Percentiles rank a stretch among this genome's conserved stretches.
These are phyloP conservation scores for Sporothrix mexicana DNA, from an alignment of 2,329 filamentous ascomycete genomes.

Conservation along the genomic window DNA sequence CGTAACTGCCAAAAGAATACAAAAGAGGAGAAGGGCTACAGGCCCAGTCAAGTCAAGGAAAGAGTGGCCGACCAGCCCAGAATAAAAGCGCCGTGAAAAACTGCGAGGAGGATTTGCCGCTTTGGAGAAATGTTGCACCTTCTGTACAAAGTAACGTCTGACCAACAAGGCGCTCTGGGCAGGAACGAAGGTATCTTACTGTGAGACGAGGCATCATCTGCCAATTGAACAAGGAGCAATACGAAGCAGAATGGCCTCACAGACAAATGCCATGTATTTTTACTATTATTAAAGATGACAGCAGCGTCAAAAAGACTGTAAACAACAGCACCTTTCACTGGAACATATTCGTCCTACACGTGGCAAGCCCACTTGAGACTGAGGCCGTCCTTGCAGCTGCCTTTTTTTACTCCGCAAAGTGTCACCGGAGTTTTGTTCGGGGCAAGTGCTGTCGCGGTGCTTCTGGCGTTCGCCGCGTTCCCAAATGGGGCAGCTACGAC, in stretches of 20 bases:
- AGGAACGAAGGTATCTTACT: neutral
- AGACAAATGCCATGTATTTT: neutral
- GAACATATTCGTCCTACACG: slow-evolving; percentile 15
- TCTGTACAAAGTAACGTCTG: neutral
- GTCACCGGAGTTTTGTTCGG: slow-evolving; percentile 35
- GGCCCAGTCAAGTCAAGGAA: slow-evolving; percentile 17
- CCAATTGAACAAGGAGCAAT: slow-evolving; percentile 24
- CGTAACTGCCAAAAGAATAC: neutral
- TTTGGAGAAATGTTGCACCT: slow-evolving; percentile 19
- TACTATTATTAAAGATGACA: no score
- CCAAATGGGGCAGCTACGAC: slow-evolving; percentile 14
- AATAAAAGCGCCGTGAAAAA: neutral
- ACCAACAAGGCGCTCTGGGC: neutral
- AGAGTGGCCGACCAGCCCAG: slow-evolving; percentile 12
- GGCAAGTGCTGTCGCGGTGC: slow-evolving; percentile 28
- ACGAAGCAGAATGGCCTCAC: neutral
- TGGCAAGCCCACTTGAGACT: slow-evolving; percentile 12
- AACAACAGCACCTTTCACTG: neutral
- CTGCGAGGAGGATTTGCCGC: slow-evolving; percentile 21
- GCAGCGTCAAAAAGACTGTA: neutral
- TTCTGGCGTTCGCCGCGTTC: neutral
- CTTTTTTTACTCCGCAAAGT: slow-evolving; percentile 20
- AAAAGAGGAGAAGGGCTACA: slow-evolving; percentile 24
- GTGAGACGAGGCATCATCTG: neutral
- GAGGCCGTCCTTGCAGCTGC: neutral